phyloP scores from a whole-genome alignment of 331 rosid genomes.

The Erythrophleum ivorense region DNA sequence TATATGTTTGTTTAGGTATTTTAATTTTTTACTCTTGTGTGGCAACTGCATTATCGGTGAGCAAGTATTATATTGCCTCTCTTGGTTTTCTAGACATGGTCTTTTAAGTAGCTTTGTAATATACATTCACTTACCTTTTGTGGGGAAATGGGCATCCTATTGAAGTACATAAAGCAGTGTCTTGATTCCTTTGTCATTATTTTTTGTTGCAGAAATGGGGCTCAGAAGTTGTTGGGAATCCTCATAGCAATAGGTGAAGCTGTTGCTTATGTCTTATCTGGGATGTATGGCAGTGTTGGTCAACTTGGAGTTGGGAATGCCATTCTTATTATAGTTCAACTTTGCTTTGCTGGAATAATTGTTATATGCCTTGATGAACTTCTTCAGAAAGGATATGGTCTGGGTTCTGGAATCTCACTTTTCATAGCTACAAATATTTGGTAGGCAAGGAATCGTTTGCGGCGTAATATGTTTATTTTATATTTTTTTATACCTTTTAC shows the following conservation, averaged over 20 bases:
- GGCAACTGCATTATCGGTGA: neutral
- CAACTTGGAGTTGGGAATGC: slow-evolving; percentile 65
- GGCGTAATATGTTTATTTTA: neutral
- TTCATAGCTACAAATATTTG: slow-evolving; percentile 60
- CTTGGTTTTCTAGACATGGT: neutral
- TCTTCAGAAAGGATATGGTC: slow-evolving; percentile 65
- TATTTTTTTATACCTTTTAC: neutral
- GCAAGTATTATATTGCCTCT: neutral
- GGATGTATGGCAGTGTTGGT: slow-evolving; percentile 58
- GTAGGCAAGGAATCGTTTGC: slow-evolving; percentile 17
- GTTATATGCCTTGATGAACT: slow-evolving; percentile 62
- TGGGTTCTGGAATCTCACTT: slow-evolving; percentile 58
- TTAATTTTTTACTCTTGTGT: neutral
- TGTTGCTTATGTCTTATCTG: slow-evolving; percentile 58
- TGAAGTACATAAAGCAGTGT: neutral
- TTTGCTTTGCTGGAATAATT: slow-evolving; percentile 54
- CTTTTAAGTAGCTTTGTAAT: neutral
- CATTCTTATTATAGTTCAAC: slow-evolving; percentile 55
- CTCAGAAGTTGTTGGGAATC: slow-evolving; percentile 60
- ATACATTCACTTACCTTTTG: neutral
- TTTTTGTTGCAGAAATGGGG: slow-evolving; percentile 50
- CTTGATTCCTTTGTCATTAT: neutral
- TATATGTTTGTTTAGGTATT: neutral
- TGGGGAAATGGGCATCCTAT: neutral
- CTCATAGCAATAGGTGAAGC: slow-evolving; percentile 61